Conservation (phyloP, 2,329 filamentous ascomycete genomes). For the Cercospora sp. region DNA sequence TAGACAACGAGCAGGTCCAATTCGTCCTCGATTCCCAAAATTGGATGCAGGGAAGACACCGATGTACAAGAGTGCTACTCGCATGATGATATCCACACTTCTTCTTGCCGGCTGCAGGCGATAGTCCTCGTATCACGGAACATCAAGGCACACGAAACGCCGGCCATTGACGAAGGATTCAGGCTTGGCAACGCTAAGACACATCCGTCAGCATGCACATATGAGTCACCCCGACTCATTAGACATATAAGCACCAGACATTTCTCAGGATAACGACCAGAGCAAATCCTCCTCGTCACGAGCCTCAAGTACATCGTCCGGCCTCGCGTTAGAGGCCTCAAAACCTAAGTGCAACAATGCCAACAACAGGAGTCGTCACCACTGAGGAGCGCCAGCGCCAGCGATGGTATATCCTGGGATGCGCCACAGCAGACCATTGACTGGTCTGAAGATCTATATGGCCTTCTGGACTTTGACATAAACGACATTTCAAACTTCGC, state of each 20-base stretch:
- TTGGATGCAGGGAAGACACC: not conserved
- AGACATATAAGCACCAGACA: not conserved
- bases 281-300: not conserved
- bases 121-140: not conserved
- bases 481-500: slow-evolving; percentile 4
- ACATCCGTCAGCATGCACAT: not conserved
- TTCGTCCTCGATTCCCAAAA: not conserved
- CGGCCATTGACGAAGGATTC: not conserved
- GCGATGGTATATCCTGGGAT: not conserved
- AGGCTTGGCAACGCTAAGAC: not conserved
- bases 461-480: slow-evolving; percentile 18
- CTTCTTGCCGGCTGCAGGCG: not conserved
- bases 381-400: not conserved
- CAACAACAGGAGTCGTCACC: slow-evolving; percentile 3
- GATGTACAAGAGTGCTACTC: not conserved
- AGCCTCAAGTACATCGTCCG: slow-evolving; percentile 4
- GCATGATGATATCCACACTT: too few species aligned
- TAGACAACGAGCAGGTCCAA: not conserved
- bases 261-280: not conserved
- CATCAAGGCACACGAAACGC: not conserved
- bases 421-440: slow-evolving; percentile 12
- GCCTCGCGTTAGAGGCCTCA: slow-evolving; percentile 20
- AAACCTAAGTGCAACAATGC: slow-evolving; percentile 21
- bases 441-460: slow-evolving; percentile 8
- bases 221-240: not conserved